phyloP scores from a whole-genome alignment of 2,329 filamentous ascomycete species.

The Epichloe sylvatica region DNA sequence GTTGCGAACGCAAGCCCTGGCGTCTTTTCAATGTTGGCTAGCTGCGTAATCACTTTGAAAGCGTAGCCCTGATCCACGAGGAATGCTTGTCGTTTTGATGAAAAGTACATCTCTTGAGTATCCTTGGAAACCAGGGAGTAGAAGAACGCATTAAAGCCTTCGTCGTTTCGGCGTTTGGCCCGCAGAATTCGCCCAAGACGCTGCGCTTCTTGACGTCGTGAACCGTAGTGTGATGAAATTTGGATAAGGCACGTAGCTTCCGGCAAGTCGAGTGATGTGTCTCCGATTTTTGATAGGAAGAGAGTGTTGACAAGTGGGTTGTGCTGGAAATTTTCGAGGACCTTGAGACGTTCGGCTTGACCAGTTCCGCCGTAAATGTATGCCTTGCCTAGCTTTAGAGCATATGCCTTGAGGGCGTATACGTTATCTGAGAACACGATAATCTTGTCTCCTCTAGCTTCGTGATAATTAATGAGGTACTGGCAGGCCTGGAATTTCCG shows the following conservation, averaged over 20 bases:
- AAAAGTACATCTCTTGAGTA: slow-evolving; percentile 96
- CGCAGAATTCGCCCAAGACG: slow-evolving; percentile 82
- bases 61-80: slow-evolving; percentile 96
- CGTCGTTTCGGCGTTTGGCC: slow-evolving; percentile 90
- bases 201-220: slow-evolving; percentile 90
- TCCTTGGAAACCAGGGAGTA: slow-evolving; percentile 96
- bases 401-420: slow-evolving; percentile 78
- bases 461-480: slow-evolving; percentile 96
- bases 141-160: slow-evolving; percentile 98
- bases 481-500: slow-evolving; percentile 94
- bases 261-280: slow-evolving; percentile 92
- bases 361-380: slow-evolving; percentile 85
- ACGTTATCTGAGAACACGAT: slow-evolving; percentile 98
- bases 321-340: slow-evolving; percentile 89
- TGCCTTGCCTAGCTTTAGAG: slow-evolving; percentile 67
- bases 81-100: slow-evolving; percentile 91
- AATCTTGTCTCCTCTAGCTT: slow-evolving; percentile 87
- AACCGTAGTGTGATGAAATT: slow-evolving; percentile 94
- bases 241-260: slow-evolving; percentile 96
- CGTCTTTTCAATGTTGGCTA: slow-evolving; percentile 79
- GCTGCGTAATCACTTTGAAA: slow-evolving; percentile 95
- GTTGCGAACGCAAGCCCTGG: slow-evolving; percentile 68
- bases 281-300: slow-evolving; percentile 93
- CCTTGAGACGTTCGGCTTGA: slow-evolving; percentile 70
- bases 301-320: slow-evolving; percentile 83